These are phyloP conservation scores for Syzygium jambos DNA, from an alignment of 345 rosid species.

Conservation along the genomic window DNA sequence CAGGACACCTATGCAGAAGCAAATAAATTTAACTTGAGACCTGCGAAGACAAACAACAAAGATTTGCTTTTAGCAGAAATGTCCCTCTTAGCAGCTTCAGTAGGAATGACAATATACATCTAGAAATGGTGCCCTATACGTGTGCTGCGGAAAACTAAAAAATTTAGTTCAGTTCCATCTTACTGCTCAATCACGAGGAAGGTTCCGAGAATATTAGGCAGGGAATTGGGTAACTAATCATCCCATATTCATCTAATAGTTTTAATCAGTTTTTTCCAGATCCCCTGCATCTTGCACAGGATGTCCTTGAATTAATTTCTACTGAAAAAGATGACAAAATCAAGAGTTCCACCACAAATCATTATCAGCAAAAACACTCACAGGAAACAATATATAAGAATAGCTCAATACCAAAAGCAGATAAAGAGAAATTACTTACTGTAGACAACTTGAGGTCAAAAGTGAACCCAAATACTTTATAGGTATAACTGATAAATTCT, in stretches of 20 bases:
- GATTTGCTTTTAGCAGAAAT: neutral
- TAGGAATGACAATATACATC: neutral
- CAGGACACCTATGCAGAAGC: neutral
- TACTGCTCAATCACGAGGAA: neutral
- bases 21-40: neutral
- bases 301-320: neutral
- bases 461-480: slow-evolving; percentile 72
- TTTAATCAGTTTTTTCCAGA: neutral
- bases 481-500: slow-evolving; percentile 70
- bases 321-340: neutral
- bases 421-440: slow-evolving; percentile 27
- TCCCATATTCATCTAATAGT: neutral
- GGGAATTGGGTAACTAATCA: neutral
- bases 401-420: neutral
- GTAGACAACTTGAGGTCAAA: slow-evolving; percentile 91
- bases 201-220: neutral
- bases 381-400: neutral
- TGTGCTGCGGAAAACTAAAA: neutral
- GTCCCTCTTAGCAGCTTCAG: neutral
- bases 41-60: neutral
- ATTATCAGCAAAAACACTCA: neutral
- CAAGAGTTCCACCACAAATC: neutral
- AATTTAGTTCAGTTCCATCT: neutral
- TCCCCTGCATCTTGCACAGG: neutral
- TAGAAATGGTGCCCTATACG: neutral